Evolutionary conservation across 106 monocot genomes (phyloP).

Genomic region (Acorus gramineus): DNA sequence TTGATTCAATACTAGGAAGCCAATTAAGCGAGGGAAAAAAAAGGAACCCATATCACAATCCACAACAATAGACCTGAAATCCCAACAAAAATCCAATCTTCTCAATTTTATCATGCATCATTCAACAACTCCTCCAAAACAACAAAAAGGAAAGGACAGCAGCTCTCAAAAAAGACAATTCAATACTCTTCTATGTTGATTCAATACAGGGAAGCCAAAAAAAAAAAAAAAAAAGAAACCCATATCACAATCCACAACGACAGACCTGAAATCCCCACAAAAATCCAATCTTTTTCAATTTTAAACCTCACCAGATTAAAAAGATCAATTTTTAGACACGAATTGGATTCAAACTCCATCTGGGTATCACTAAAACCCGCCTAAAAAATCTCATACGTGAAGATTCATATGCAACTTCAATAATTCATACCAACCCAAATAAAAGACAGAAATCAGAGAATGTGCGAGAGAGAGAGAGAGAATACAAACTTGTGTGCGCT

Average conservation of each 20-base stretch:
- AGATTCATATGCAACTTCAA: background rate
- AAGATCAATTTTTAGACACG: no score
- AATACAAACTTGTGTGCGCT: slow-evolving; percentile 77
- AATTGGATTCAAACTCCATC: no score
- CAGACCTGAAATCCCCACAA: no score
- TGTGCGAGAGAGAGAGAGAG: background rate
- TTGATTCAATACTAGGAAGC: background rate
- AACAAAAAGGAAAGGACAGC: background rate
- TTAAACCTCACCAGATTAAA: no score
- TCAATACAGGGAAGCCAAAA: background rate
- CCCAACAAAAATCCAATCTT: no score
- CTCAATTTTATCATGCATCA: no score
- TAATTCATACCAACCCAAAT: background rate
- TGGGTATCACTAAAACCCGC: no score
- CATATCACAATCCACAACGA: no score
- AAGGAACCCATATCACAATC: background rate
- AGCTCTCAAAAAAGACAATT: background rate
- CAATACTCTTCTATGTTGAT: background rate
- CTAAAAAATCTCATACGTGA: no score
- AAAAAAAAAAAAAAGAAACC: background rate
- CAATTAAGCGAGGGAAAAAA: background rate
- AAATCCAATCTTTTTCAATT: no score
- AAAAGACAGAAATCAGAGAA: background rate
- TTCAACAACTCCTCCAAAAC: background rate
- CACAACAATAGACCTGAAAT: no score